Base-by-base conservation (phyloP, 1,284 basidiomycete species). In the Apiotrichum gamsii region DNA sequence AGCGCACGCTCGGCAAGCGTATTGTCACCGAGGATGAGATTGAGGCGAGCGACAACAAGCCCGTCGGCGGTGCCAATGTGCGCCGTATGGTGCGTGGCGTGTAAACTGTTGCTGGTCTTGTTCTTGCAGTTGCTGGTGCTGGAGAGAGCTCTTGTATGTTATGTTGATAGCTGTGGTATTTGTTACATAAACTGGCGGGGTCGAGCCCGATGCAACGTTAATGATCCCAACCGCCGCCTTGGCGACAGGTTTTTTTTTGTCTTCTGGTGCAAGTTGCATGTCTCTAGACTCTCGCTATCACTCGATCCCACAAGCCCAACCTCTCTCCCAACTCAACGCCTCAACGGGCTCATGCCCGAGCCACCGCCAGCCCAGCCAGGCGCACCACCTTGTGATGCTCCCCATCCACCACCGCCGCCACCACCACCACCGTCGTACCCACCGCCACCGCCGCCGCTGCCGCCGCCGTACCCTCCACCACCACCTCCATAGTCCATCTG, bases 11-110 rank as follows among this genome's bases (percentile, higher is more conserved):
- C 20, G 75, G 74, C 15, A 77, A 71, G 61, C 43, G 74, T 49
- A 62, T 76, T 11, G 56, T 75, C 14, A 76, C 72, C 5, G 76
- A 76, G 46, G 76, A 77, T 37, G 74, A 76, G 43, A 75, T 77
- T 13, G 39, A 39, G 29, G 33, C 43, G 8, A 35, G 28, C 44
- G 54, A 47, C 23, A 64, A 60, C 4, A 59, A 62, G 18, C 44
- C 55, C 5, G 45, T 47, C n/a, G 37, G 45, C 13, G 54, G 58
- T 50, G 61, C 60, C 5, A 62, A 72, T 35, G 61, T 72, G 25
- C 61, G 61, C 34, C 51, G 69, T 20, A 62, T 70, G 64, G 48
- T 68, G 3, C 53, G 60, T 19, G 40, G 40, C 15, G n/a, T 39
- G 11, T 42, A n/a, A 31, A 18, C 34, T 8, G n/a, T n/a, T n/a